Evolutionary conservation across 192 early-diverging fungal species (phyloP), one percentile per base, ranked within the genome.

Genomic region (Backusella tarrabulga): DNA sequence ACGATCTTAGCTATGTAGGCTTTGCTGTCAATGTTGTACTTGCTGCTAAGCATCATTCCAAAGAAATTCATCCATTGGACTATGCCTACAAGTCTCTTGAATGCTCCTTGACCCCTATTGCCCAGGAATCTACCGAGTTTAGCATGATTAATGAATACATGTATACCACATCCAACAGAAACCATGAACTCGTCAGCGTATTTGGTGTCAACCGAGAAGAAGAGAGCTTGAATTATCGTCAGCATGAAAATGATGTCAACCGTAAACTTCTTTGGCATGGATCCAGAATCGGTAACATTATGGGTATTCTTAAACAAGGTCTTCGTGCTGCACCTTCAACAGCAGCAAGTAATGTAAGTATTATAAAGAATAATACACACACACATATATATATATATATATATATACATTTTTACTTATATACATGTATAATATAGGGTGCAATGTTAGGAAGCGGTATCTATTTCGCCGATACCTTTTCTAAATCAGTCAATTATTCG

Each of bases 401-500:
- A 26, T 0, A 12, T 14, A 54, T 19, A 19, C 7, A 1, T 26
- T 21, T 44, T 23, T n/a, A 21, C 4, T 72, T 54, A 41, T 42
- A 29, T 75, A 41, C 8, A 15, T 75, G 5, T 76, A 42, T 32
- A 32, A 32, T 23, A 29, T 60, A 88, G 84, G 90, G 85, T 35
- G 89, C 89, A 71, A 91, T 93, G 91, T 92, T 96, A 76, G 95
- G 93, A 52, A 93, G 93, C 54, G 95, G 94, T 5, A 85, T 95
- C 8, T 96, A 96, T 72, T 95, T 96, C 81, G 95, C 92, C 5
- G 92, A 96, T 82, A 90, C 89, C 85, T 91, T 90, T 32, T 88
- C 85, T 19, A 96, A 95, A 80, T 90, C 90, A 1, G 87, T 92
- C 44, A 90, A 89, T 73, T 96, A 95, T 80, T 92, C 92, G 73